A percentile compares a stretch with the other conserved stretches of the same genome.
phyloP scores from a whole-genome alignment of 108 stramenopile genomes.

The Pseudonitzschia pungens region DNA sequence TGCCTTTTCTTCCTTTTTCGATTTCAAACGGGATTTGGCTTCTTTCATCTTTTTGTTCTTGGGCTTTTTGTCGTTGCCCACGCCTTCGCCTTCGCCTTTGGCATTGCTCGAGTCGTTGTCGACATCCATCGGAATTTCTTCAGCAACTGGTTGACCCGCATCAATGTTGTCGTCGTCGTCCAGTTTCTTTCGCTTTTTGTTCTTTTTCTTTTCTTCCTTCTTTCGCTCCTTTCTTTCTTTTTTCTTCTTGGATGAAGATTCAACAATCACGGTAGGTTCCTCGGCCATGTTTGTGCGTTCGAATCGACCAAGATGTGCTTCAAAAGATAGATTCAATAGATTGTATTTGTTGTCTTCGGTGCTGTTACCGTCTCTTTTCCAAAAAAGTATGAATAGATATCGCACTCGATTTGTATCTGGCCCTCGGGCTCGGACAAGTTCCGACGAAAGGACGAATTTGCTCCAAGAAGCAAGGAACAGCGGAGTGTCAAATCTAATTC shows the following conservation, averaged over 20 bases:
- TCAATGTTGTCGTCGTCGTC: constrained; percentile 8
- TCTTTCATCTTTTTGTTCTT: constrained; percentile 20
- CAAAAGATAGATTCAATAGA: not conserved
- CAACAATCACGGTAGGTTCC: not conserved
- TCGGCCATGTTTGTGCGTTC: not conserved
- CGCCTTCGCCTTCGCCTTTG: constrained; percentile 12
- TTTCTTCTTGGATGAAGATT: not conserved
- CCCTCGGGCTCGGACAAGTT: too few species aligned
- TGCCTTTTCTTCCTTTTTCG: constrained; percentile 38
- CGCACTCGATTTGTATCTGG: too few species aligned
- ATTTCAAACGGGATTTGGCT: constrained; percentile 15
- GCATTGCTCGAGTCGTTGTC: not conserved
- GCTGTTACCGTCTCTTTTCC: too few species aligned
- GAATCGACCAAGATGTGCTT: not conserved
- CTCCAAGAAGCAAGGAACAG: too few species aligned
- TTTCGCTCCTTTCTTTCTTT: constrained; percentile 14
- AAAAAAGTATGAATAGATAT: too few species aligned
- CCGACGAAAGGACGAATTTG: too few species aligned
- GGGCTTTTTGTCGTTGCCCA: constrained; percentile 16
- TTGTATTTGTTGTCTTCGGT: not conserved
- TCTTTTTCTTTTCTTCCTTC: constrained; percentile 20
- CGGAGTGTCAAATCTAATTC: too few species aligned
- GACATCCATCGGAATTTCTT: not conserved
- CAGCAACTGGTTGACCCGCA: not conserved
- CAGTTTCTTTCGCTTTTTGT: constrained; percentile 35